Evolutionary conservation across 495 filamentous ascomycete species (phyloP).

Genomic region (Darksidea phi): DNA sequence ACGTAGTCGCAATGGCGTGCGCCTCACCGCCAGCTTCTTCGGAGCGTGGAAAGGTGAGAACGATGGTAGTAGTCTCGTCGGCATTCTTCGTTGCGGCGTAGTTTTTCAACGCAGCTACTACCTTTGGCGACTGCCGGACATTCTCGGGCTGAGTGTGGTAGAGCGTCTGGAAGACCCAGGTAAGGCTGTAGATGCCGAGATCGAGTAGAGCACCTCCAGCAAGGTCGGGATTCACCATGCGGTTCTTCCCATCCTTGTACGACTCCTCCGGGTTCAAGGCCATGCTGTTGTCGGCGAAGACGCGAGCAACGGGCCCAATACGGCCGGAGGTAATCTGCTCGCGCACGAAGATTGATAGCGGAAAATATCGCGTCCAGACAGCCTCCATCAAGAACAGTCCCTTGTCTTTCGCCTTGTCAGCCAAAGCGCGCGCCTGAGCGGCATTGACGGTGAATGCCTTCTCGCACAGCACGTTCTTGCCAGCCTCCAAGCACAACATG

Average conservation of each 20-base stretch:
- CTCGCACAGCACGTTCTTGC: constrained; percentile 90
- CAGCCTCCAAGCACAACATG: constrained; percentile 76
- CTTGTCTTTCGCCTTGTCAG: constrained; percentile 70
- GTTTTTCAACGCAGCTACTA: constrained; percentile 65
- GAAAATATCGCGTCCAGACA: constrained; percentile 96
- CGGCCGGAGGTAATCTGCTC: constrained; percentile 66
- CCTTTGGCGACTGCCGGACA: constrained; percentile 54
- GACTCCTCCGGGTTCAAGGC: constrained; percentile 46
- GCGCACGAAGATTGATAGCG: constrained; percentile 73
- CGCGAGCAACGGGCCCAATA: constrained; percentile 77
- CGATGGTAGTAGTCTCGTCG: constrained; percentile 78
- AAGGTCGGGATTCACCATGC: constrained; percentile 85
- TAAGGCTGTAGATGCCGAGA: constrained; percentile 83
- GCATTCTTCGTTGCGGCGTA: constrained; percentile 71
- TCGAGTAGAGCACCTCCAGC: constrained; percentile 85
- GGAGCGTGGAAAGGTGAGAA: constrained; percentile 68
- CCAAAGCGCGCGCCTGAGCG: constrained; percentile 70
- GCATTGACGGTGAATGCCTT: constrained; percentile 94
- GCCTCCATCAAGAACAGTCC: constrained; percentile 95
- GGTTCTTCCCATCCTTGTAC: constrained; percentile 56
- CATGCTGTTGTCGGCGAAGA: constrained; percentile 68
- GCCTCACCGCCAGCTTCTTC: constrained; percentile 45
- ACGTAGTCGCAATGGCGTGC: constrained; percentile 78
- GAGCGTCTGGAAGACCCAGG: constrained; percentile 90
- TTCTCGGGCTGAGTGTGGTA: constrained; percentile 69